Percentiles rank a stretch among this genome's conserved stretches.
Evolutionary conservation across 1,284 basidiomycete genomes (phyloP).

Genomic region (Somion occarium): DNA sequence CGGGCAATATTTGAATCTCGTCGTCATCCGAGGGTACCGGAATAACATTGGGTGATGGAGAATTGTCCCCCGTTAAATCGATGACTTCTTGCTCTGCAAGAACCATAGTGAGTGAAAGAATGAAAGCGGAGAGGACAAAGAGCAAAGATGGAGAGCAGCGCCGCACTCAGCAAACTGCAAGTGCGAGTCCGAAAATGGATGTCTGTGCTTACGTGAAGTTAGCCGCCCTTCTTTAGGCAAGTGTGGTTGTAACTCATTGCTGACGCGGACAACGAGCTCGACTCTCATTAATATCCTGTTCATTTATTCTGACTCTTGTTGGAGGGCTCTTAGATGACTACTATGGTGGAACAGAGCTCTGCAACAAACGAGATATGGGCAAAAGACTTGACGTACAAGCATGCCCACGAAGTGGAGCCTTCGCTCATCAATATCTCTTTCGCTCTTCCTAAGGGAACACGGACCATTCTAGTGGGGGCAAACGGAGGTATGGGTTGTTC

Average conservation of each 20-base stretch:
- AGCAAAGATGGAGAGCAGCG: no score
- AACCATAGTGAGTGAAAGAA: background rate
- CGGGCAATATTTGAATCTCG: background rate
- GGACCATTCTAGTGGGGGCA: slow-evolving; percentile 85
- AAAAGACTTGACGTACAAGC: slow-evolving; percentile 59
- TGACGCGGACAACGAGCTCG: no score
- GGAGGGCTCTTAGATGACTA: no score
- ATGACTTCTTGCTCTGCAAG: background rate
- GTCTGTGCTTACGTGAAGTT: no score
- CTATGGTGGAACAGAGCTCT: no score
- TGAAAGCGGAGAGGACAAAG: no score
- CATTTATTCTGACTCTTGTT: no score
- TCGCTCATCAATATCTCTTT: slow-evolving; percentile 68
- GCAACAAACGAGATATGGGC: slow-evolving; percentile 46
- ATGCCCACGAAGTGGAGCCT: slow-evolving; percentile 33
- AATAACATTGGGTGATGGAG: background rate
- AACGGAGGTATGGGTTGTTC: slow-evolving; percentile 64
- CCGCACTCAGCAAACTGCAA: no score
- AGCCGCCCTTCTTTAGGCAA: no score
- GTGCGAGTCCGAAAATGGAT: no score
- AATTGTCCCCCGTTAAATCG: background rate
- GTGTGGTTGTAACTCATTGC: no score
- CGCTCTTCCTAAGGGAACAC: slow-evolving; percentile 64
- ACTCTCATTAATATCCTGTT: no score
- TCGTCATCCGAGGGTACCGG: background rate